These are phyloP conservation scores for Penstemon barbatus DNA, from an alignment of 257 asterid genomes.

Conservation along the genomic window DNA sequence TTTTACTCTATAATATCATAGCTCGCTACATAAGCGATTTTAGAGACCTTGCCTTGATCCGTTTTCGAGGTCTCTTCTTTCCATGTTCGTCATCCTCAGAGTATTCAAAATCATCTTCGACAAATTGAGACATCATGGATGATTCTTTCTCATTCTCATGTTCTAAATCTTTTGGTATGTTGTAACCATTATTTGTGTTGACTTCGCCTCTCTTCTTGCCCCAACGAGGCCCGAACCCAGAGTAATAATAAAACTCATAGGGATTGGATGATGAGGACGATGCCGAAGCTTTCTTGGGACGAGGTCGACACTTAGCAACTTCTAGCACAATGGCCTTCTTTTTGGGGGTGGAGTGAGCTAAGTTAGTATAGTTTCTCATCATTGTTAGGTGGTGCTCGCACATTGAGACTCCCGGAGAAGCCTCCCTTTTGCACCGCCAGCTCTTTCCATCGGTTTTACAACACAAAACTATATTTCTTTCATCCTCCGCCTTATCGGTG, in stretches of 20 bases:
- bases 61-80: conserved; percentile 59
- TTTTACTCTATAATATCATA: no score
- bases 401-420: conserved; percentile 36
- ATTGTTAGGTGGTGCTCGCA: conserved; percentile 51
- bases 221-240: conserved; percentile 83
- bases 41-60: conserved; percentile 68
- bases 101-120: conserved; percentile 27
- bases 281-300: conserved; percentile 35
- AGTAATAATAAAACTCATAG: conserved; percentile 60
- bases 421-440: conserved; percentile 56
- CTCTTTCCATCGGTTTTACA: conserved; percentile 62
- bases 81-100: conserved; percentile 36
- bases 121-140: conserved; percentile 9
- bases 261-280: conserved; percentile 39
- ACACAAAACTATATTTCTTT: conserved; percentile 20
- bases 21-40: conserved; percentile 67
- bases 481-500: conserved; percentile 11
- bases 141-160: conserved; percentile 3
- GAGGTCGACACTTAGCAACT: conserved; percentile 25
- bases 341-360: conserved; percentile 18
- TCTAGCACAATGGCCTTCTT: conserved; percentile 26
- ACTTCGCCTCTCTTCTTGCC: conserved; percentile 53
- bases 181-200: not conserved
- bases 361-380: conserved; percentile 29
- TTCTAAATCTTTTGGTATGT: not conserved